These are phyloP conservation scores for Amauroascus verrucosus DNA, from an alignment of 2,329 filamentous ascomycete species.

Conservation along the genomic window DNA sequence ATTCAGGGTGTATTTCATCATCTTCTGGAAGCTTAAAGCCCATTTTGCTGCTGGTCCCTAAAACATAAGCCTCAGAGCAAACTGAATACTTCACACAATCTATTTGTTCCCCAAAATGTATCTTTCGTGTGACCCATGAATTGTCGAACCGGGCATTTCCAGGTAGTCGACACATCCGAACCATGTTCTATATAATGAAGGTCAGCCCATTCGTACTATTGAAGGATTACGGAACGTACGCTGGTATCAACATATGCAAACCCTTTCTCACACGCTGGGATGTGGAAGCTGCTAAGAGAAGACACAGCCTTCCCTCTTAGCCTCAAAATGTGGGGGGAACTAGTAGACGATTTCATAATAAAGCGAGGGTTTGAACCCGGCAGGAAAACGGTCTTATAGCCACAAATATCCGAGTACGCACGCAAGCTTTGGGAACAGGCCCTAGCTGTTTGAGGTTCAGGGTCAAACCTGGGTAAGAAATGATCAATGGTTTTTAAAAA, in stretches of 20 bases:
- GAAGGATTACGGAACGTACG: conserved; percentile 24
- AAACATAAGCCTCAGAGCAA: conserved; percentile 61
- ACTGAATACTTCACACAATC: conserved; percentile 67
- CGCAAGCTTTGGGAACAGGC: conserved; percentile 39
- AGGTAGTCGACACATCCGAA: conserved; percentile 65
- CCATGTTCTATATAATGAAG: conserved; percentile 44
- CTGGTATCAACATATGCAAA: conserved; percentile 69
- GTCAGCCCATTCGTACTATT: neutral
- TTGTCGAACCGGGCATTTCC: conserved; percentile 59
- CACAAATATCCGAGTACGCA: conserved; percentile 46
- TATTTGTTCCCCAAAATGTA: conserved; percentile 60
- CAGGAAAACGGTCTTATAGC: conserved; percentile 73
- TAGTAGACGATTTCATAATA: conserved; percentile 70
- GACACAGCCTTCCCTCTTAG: conserved; percentile 59
- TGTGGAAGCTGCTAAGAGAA: conserved; percentile 66
- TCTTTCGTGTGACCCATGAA: conserved; percentile 63
- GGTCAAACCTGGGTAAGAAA: conserved; percentile 50
- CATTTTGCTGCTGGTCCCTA: conserved; percentile 57
- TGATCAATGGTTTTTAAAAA: conserved; percentile 69
- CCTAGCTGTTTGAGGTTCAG: conserved; percentile 24
- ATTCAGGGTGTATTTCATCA: conserved; percentile 71
- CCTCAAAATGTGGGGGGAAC: conserved; percentile 61
- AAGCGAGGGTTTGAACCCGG: conserved; percentile 71
- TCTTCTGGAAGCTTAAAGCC: conserved; percentile 79
- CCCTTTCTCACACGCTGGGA: conserved; percentile 63